Evolutionary conservation across 2,329 filamentous ascomycete genomes (phyloP).

Genomic region (Dactylellina parvicollis): DNA sequence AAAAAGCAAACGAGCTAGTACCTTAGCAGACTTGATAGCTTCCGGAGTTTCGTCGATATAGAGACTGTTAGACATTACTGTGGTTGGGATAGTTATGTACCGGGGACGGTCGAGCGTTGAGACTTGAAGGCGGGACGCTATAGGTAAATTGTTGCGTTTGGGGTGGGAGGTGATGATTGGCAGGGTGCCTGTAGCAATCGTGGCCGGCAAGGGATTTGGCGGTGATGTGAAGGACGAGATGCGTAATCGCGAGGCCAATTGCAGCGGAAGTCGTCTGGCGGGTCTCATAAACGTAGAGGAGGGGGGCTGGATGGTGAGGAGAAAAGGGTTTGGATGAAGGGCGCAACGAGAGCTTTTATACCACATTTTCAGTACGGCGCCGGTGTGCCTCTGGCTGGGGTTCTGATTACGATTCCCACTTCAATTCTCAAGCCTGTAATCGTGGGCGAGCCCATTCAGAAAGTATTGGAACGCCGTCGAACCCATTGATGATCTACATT

Average conservation of each 20-base stretch:
- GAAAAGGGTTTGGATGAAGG: neutral
- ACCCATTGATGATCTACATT: no score
- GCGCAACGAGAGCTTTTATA: neutral
- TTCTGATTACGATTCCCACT: no score
- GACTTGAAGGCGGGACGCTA: neutral
- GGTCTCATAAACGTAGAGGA: neutral
- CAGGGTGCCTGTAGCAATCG: neutral
- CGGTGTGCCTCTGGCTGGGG: no score
- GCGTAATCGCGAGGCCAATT: neutral
- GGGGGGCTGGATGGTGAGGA: neutral
- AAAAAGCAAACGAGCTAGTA: constrained; percentile 20
- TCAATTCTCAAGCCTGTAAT: no score
- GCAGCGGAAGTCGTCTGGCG: neutral
- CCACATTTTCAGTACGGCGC: neutral
- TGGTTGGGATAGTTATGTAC: neutral
- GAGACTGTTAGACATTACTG: constrained; percentile 61
- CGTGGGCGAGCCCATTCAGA: no score
- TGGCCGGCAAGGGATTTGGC: no score
- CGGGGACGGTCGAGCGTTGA: neutral
- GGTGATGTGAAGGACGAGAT: no score
- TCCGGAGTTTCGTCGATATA: constrained; percentile 64
- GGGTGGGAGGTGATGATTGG: neutral
- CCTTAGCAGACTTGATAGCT: constrained; percentile 64
- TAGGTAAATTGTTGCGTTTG: no score
- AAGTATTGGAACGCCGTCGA: no score